phyloP scores from a whole-genome alignment of 2,329 filamentous ascomycete species.

The Chrysoporthe deuterocubensis region DNA sequence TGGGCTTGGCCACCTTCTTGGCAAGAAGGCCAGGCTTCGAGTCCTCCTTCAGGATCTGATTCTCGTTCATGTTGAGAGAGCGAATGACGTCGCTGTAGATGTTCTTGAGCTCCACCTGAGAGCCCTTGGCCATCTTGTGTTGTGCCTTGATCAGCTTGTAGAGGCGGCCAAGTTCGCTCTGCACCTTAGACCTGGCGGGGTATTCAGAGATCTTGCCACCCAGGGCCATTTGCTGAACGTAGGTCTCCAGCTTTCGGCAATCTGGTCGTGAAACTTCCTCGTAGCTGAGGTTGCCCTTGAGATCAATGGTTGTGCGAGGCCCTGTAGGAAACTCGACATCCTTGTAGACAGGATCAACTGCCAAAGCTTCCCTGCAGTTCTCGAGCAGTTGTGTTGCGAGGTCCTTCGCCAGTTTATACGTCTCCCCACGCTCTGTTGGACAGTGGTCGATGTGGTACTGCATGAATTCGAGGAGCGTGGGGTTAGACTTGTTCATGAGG shows the following conservation, averaged over 20 bases:
- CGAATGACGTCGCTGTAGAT: slow-evolving; percentile 94
- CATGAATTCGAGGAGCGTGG: slow-evolving; percentile 96
- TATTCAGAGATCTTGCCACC: slow-evolving; percentile 99
- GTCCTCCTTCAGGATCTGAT: slow-evolving; percentile 88
- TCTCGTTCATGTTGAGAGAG: slow-evolving; percentile 96
- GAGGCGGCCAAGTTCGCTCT: slow-evolving; percentile 90
- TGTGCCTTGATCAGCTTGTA: slow-evolving; percentile 99
- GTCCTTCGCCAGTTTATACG: slow-evolving; percentile 96
- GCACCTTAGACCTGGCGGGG: slow-evolving; percentile 96
- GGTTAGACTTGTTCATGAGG: slow-evolving; percentile 99
- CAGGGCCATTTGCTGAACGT: slow-evolving; percentile 97
- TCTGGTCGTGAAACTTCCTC: slow-evolving; percentile 84
- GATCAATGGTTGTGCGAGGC: slow-evolving; percentile 89
- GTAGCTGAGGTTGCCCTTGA: slow-evolving; percentile 90
- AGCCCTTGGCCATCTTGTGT: slow-evolving; percentile 95
- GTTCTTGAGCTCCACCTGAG: slow-evolving; percentile 93
- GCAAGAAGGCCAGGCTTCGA: slow-evolving; percentile 59
- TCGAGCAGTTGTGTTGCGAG: slow-evolving; percentile 92
- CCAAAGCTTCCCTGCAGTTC: slow-evolving; percentile 93
- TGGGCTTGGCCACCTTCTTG: slow-evolving; percentile 65
- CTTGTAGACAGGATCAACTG: slow-evolving; percentile 87
- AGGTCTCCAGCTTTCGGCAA: slow-evolving; percentile 96
- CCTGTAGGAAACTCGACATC: slow-evolving; percentile 92
- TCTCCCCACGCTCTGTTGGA: slow-evolving; percentile 94
- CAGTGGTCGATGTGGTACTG: slow-evolving; percentile 99